phyloP scores from a whole-genome alignment of 164 flowering plant genomes.

The Berberis vulgaris region DNA sequence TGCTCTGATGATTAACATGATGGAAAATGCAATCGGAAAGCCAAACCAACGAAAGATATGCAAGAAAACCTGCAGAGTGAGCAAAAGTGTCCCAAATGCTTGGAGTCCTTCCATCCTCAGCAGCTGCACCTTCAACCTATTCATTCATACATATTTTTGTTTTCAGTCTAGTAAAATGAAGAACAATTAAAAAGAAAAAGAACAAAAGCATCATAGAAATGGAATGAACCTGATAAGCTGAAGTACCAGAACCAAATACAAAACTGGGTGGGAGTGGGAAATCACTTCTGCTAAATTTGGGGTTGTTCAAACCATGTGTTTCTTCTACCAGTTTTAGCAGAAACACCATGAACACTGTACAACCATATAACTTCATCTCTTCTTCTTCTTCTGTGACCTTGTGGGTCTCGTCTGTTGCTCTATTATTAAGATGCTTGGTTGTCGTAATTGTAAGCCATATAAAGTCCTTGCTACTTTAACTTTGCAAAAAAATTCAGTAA shows the following conservation, averaged over 20 bases:
- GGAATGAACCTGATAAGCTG: slow-evolving; percentile 39
- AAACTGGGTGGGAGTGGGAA: slow-evolving; percentile 27
- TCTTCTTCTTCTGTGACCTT: too few species aligned
- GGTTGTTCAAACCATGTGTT: not conserved
- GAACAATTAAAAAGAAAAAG: too few species aligned
- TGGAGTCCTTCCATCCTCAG: slow-evolving; percentile 6
- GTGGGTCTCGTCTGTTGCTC: too few species aligned
- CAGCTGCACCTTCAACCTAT: slow-evolving; percentile 8
- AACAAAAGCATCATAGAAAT: too few species aligned
- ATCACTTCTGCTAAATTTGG: slow-evolving; percentile 21
- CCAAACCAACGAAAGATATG: not conserved
- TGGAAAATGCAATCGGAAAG: not conserved
- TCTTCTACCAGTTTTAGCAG: not conserved
- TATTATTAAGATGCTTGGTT: too few species aligned
- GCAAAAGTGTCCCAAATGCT: slow-evolving; percentile 5
- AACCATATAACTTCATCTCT: too few species aligned
- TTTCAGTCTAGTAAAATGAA: too few species aligned
- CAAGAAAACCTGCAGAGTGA: slow-evolving; percentile 8
- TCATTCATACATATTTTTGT: not conserved
- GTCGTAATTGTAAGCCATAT: too few species aligned
- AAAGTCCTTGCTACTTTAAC: too few species aligned
- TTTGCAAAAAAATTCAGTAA: too few species aligned
- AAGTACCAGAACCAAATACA: slow-evolving; percentile 38
- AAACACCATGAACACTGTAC: not conserved
- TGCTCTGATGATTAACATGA: too few species aligned